A percentile compares a stretch with the other conserved stretches of the same genome.
These are phyloP conservation scores for Pichia eremophila DNA, from an alignment of 805 yeast species.

Conservation along the genomic window DNA sequence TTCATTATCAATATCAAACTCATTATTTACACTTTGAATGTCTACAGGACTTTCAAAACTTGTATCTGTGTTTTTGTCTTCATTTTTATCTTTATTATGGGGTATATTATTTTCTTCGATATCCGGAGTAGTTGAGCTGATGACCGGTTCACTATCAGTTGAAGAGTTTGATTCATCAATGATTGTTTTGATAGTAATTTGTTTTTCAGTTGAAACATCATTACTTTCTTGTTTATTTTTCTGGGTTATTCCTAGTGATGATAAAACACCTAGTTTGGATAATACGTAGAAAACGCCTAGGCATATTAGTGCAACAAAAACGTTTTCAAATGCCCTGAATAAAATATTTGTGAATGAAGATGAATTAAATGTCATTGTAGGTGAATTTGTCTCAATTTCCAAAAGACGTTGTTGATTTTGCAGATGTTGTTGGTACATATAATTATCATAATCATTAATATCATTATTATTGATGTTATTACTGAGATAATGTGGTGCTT, in stretches of 20 bases:
- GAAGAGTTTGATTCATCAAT: no score
- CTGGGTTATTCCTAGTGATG: constrained; percentile 14
- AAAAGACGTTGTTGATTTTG: neutral
- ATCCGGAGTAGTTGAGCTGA: no score
- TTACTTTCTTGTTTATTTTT: neutral
- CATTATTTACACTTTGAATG: neutral
- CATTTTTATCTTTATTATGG: no score
- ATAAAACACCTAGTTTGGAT: constrained; percentile 29
- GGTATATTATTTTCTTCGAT: no score
- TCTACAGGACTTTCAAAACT: constrained; percentile 1
- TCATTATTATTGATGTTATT: neutral
- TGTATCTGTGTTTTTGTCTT: neutral
- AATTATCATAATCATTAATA: neutral
- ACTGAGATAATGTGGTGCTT: neutral
- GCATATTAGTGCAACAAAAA: constrained; percentile 34
- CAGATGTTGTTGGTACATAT: neutral
- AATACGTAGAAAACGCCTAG: constrained; percentile 28
- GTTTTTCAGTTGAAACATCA: neutral
- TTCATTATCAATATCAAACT: neutral
- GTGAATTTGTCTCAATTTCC: neutral
- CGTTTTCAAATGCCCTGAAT: constrained; percentile 35
- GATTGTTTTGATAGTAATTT: no score
- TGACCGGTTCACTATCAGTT: no score
- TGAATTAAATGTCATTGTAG: constrained; percentile 12
- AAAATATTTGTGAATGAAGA: constrained; percentile 18